phyloP scores from a whole-genome alignment of 2,329 filamentous ascomycete species.

The Xylaria sp. region DNA sequence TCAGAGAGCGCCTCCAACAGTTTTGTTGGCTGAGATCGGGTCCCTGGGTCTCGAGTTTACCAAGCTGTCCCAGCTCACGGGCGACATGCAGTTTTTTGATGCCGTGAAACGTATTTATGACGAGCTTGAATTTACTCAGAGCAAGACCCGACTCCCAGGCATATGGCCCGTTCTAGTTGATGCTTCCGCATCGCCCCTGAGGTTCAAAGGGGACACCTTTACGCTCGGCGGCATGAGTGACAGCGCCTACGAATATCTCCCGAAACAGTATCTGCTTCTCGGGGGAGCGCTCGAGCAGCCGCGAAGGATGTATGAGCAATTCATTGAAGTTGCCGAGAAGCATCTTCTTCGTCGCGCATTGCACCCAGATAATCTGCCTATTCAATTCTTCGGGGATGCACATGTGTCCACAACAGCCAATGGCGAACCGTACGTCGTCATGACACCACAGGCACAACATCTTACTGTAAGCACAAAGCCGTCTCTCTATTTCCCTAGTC shows the following conservation, averaged over 20 bases:
- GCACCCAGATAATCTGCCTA: constrained; percentile 38
- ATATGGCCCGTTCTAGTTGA: constrained; percentile 57
- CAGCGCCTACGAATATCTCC: constrained; percentile 60
- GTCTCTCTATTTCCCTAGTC: neutral
- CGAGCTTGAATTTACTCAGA: constrained; percentile 49
- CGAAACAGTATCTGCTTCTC: constrained; percentile 61
- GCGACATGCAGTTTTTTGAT: constrained; percentile 56
- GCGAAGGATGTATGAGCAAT: constrained; percentile 41
- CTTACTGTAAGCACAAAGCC: constrained; percentile 34
- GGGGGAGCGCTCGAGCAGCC: constrained; percentile 53
- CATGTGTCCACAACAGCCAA: constrained; percentile 27
- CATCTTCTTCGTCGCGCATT: constrained; percentile 41
- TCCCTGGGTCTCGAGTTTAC: constrained; percentile 59
- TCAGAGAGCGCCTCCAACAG: constrained; percentile 41
- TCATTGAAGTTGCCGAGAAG: constrained; percentile 43
- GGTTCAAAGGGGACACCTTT: constrained; percentile 46
- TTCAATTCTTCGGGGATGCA: constrained; percentile 47
- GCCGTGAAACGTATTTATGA: constrained; percentile 54
- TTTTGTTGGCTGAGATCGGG: constrained; percentile 48
- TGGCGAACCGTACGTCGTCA: constrained; percentile 24
- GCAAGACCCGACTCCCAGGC: constrained; percentile 51
- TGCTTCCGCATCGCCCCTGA: constrained; percentile 51
- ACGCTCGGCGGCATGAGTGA: constrained; percentile 53
- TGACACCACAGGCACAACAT: constrained; percentile 44
- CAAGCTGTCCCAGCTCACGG: constrained; percentile 58